A percentile compares a stretch with the other conserved stretches of the same genome.
These are phyloP conservation scores for Mychonastes homosphaera DNA, from an alignment of 139 green algal species.

Conservation along the genomic window DNA sequence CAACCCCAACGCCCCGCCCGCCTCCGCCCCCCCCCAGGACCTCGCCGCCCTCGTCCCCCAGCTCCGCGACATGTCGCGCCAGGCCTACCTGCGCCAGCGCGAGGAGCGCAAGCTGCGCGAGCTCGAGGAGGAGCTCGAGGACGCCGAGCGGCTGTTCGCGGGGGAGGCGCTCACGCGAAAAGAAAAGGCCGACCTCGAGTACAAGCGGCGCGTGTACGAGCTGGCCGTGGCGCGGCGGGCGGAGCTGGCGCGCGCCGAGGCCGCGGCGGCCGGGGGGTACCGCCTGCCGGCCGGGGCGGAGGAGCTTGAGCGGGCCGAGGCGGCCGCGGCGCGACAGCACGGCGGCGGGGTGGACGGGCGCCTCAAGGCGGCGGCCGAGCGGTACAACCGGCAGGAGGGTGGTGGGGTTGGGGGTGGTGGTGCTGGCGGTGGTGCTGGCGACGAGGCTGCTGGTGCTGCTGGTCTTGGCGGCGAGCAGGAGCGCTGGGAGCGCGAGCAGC, in stretches of 20 bases:
- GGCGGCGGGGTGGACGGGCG: neutral
- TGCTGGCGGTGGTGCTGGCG: slow-evolving; percentile 47
- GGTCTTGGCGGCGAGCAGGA: slow-evolving; percentile 79
- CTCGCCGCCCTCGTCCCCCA: slow-evolving; percentile 32
- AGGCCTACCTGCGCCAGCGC: slow-evolving; percentile 94
- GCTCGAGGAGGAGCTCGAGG: slow-evolving; percentile 65
- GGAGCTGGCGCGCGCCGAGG: slow-evolving; percentile 39
- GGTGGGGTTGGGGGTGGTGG: slow-evolving; percentile 39
- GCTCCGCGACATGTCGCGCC: slow-evolving; percentile 70
- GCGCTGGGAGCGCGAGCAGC: slow-evolving; percentile 84
- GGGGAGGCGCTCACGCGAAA: slow-evolving; percentile 53
- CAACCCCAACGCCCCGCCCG: neutral
- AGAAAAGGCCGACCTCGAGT: slow-evolving; percentile 74
- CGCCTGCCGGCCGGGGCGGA: slow-evolving; percentile 49
- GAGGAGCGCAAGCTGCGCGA: slow-evolving; percentile 73
- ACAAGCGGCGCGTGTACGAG: slow-evolving; percentile 64
- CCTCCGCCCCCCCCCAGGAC: slow-evolving; percentile 21
- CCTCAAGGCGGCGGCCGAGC: slow-evolving; percentile 25
- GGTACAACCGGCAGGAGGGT: slow-evolving; percentile 26
- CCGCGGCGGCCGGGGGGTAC: slow-evolving; percentile 68
- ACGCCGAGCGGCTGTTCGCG: slow-evolving; percentile 61
- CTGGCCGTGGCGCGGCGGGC: slow-evolving; percentile 51
- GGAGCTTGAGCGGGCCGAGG: neutral
- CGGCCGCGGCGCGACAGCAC: neutral
- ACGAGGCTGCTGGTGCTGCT: slow-evolving; percentile 38